Conservation (phyloP, 768 basidiomycete species). For the Hypholoma fasciculare region DNA sequence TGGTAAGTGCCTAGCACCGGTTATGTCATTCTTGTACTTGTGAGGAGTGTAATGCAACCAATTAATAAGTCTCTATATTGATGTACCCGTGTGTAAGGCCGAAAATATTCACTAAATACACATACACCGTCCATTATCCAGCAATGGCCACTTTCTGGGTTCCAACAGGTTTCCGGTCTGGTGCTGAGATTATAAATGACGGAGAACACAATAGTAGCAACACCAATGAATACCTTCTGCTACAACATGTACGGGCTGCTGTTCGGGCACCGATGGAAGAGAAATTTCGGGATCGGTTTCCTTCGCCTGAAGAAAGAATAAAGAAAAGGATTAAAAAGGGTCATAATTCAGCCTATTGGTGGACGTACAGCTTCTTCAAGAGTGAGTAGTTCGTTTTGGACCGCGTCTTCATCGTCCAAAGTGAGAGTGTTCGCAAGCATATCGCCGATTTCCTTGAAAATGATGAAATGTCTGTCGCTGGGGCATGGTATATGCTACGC, state of each 20-base stretch:
- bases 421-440: slow-evolving; percentile 82
- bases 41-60: too few relatives aligned
- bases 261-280: slow-evolving; percentile 57
- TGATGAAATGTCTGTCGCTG: not conserved
- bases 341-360: not conserved
- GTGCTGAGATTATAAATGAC: not conserved
- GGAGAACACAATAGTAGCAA: not conserved
- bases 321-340: too few relatives aligned
- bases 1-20: slow-evolving; percentile 48
- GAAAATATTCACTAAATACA: too few relatives aligned
- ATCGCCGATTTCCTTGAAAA: slow-evolving; percentile 82
- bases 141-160: slow-evolving; percentile 32
- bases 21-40: too few relatives aligned
- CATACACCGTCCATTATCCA: slow-evolving; percentile 18
- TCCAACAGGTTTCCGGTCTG: not conserved
- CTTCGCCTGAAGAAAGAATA: slow-evolving; percentile 25
- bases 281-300: slow-evolving; percentile 29
- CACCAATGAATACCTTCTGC: slow-evolving; percentile 29
- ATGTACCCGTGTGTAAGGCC: not conserved
- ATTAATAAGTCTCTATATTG: too few relatives aligned
- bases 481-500: not conserved
- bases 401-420: slow-evolving; percentile 90
- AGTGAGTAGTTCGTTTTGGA: slow-evolving; percentile 76
- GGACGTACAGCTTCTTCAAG: slow-evolving; percentile 61
- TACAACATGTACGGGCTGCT: slow-evolving; percentile 33